phyloP scores from a whole-genome alignment of 106 monocot genomes.

The Vanilla planifolia region DNA sequence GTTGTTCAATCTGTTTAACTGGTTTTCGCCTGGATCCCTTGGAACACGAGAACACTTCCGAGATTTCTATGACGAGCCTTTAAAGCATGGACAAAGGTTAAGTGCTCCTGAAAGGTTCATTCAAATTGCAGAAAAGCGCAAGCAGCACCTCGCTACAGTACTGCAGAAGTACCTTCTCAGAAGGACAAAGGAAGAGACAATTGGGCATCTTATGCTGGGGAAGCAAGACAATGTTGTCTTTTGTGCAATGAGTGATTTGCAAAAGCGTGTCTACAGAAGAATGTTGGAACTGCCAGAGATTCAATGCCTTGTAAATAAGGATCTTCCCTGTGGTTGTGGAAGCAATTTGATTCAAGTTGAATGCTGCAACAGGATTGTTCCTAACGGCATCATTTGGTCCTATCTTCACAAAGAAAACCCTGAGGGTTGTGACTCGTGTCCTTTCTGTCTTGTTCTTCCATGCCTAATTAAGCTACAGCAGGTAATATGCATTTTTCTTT shows the following conservation, averaged over 20 bases:
- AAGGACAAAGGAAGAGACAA: constrained; percentile 97
- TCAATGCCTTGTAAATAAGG: constrained; percentile 86
- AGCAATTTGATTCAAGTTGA: constrained; percentile 85
- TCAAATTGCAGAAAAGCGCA: constrained; percentile 70
- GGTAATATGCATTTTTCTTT: constrained; percentile 26
- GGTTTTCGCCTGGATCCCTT: constrained; percentile 80
- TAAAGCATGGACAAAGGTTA: constrained; percentile 87
- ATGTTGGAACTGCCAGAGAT: constrained; percentile 91
- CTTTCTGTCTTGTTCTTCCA: constrained; percentile 96
- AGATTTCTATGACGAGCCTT: constrained; percentile 88
- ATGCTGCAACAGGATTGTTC: constrained; percentile 76
- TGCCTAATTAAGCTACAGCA: constrained; percentile 95
- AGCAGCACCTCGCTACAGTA: constrained; percentile 70
- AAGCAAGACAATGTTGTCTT: constrained; percentile 98
- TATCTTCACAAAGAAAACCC: constrained; percentile 89
- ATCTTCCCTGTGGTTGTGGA: constrained; percentile 86
- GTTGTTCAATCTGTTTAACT: constrained; percentile 95
- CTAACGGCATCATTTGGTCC: constrained; percentile 87
- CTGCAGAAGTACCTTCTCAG: constrained; percentile 68
- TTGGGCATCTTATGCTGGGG: constrained; percentile 96
- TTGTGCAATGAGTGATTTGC: constrained; percentile 89
- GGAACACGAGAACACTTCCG: constrained; percentile 89
- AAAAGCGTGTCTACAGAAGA: constrained; percentile 91
- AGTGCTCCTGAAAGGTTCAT: constrained; percentile 87
- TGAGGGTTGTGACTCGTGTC: constrained; percentile 88